A percentile compares a stretch with the other conserved stretches of the same genome.
phyloP scores from a whole-genome alignment of 116 monocot species.

The Zostera marina region DNA sequence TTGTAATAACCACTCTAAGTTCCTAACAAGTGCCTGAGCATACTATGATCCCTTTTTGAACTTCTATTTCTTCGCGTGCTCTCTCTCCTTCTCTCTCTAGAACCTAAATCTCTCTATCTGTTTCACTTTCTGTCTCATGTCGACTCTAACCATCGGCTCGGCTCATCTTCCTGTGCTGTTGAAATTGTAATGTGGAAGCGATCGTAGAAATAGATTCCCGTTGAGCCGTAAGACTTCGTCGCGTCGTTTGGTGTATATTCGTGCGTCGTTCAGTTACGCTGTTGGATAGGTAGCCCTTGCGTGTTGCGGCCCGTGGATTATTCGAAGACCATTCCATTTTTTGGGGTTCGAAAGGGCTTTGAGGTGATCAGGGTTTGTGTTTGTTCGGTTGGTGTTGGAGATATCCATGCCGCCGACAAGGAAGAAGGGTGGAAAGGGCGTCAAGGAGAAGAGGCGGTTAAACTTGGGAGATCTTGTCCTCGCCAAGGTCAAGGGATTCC shows the following conservation, averaged over 20 bases:
- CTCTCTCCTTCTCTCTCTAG: neutral
- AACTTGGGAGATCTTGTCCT: conserved; percentile 77
- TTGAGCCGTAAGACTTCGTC: neutral
- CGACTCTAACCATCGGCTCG: neutral
- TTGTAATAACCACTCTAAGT: no score
- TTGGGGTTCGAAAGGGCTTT: neutral
- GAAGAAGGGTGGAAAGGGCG: conserved; percentile 27
- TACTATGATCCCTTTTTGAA: neutral
- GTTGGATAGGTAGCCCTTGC: no score
- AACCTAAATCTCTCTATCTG: neutral
- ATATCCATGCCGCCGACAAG: conserved; percentile 42
- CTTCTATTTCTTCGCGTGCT: neutral
- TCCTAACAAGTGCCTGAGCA: no score
- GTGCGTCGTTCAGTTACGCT: no score
- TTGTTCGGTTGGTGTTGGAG: neutral
- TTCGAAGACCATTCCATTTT: neutral
- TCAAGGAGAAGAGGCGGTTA: conserved; percentile 37
- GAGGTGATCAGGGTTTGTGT: conserved; percentile 6
- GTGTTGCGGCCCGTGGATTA: neutral
- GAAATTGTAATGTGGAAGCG: neutral
- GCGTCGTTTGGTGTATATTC: neutral
- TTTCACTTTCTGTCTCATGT: neutral
- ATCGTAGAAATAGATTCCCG: neutral
- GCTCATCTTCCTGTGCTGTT: neutral
- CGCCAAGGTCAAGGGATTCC: conserved; percentile 92